Evolutionary conservation across 208 protist genomes (phyloP).

Genomic region (Crithidia expoeki): DNA sequence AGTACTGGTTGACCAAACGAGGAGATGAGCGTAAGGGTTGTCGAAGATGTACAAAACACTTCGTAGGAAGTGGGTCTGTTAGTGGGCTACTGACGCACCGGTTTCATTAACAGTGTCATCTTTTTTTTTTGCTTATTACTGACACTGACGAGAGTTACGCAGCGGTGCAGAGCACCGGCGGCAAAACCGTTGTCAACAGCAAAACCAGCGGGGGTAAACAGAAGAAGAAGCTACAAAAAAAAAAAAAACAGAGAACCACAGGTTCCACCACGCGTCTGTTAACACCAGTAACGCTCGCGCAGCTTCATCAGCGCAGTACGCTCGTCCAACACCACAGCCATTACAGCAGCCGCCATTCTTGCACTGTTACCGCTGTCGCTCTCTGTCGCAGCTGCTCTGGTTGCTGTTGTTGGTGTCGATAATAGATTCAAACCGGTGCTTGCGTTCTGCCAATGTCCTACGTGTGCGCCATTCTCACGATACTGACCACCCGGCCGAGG

Average conservation of each 20-base stretch:
- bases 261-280: background rate
- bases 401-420: background rate
- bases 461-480: background rate
- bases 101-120: too few species aligned
- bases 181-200: too few species aligned
- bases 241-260: constrained; percentile 3
- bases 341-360: background rate
- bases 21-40: too few species aligned
- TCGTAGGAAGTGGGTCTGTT: too few species aligned
- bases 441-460: too few species aligned
- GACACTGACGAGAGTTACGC: too few species aligned
- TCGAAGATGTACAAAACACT: too few species aligned
- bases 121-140: too few species aligned
- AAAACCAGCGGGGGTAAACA: background rate
- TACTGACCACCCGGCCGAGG: background rate
- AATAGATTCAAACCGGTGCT: too few species aligned
- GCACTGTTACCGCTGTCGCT: background rate
- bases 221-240: constrained; percentile 15
- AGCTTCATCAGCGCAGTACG: constrained; percentile 27
- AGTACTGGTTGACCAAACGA: too few species aligned
- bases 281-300: constrained; percentile 1
- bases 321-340: constrained; percentile 22
- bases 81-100: too few species aligned
- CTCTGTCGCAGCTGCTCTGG: background rate
- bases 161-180: too few species aligned